A percentile compares a stretch with the other conserved stretches of the same genome.
Conservation (phyloP, 305 asterid species). For the Solanum hybrid region DNA sequence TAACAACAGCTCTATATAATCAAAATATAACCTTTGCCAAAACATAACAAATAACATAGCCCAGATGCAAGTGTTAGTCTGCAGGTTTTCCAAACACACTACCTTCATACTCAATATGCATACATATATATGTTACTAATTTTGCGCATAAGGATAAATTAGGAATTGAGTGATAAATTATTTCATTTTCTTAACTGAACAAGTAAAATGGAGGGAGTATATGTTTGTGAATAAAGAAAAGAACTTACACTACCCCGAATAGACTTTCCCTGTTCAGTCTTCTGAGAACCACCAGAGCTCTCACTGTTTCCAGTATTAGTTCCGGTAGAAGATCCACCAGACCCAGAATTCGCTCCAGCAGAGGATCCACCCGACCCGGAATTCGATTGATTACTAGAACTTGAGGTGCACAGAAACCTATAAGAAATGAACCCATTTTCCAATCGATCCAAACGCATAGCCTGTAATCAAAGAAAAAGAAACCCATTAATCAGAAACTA, state of each 20-base stretch:
- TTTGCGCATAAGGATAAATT: background rate
- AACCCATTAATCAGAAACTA: background rate
- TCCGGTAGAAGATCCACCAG: constrained; percentile 37
- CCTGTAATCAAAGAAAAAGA: constrained; percentile 3
- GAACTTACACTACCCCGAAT: constrained; percentile 63
- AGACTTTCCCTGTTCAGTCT: constrained; percentile 51
- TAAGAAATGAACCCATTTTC: background rate
- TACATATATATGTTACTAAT: background rate
- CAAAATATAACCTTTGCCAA: background rate
- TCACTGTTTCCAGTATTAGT: constrained; percentile 37
- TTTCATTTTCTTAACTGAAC: background rate
- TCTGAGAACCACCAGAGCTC: constrained; percentile 40
- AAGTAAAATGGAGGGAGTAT: background rate
- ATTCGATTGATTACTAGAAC: constrained; percentile 18
- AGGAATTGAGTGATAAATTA: background rate
- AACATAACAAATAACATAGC: background rate
- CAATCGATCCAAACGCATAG: background rate
- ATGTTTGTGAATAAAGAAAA: background rate
- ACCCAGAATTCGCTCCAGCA: constrained; percentile 33
- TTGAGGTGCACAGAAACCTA: constrained; percentile 27
- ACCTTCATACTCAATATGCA: background rate
- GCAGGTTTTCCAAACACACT: background rate
- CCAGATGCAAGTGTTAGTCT: background rate
- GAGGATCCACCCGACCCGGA: constrained; percentile 36
- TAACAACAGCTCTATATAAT: background rate